These are phyloP conservation scores for Vachellia pachyceras DNA, from an alignment of 306 rosid species.

Conservation along the genomic window DNA sequence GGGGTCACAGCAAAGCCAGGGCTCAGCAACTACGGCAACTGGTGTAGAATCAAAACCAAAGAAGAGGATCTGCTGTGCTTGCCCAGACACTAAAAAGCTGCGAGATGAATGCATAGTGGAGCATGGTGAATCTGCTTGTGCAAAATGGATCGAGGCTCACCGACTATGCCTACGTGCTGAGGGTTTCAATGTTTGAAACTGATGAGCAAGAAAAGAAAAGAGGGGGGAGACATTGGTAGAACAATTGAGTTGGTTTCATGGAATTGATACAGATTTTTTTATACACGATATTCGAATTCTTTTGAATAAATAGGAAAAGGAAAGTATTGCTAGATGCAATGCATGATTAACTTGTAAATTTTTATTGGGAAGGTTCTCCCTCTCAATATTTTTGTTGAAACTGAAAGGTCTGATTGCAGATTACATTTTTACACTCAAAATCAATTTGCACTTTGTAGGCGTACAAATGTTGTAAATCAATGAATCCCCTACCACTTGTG, in stretches of 20 bases:
- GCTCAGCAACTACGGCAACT: too few relatives aligned
- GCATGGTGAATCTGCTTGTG: conserved; percentile 85
- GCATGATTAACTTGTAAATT: conserved; percentile 28
- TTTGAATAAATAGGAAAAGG: conserved; percentile 34
- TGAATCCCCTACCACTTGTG: too few relatives aligned
- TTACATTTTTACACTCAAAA: background rate
- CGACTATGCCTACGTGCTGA: conserved; percentile 80
- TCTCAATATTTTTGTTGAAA: conserved; percentile 20
- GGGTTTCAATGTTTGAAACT: conserved; percentile 76
- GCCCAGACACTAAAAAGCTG: too few relatives aligned
- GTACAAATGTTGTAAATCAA: conserved; percentile 11
- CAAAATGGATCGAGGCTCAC: conserved; percentile 94
- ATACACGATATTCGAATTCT: conserved; percentile 29
- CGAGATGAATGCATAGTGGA: conserved; percentile 91
- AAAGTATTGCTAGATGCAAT: conserved; percentile 40
- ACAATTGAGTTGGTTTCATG: conserved; percentile 4
- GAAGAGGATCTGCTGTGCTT: too few relatives aligned
- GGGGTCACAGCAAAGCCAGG: too few relatives aligned
- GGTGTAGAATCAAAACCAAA: too few relatives aligned
- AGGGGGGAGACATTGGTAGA: background rate
- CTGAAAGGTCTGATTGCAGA: conserved; percentile 15
- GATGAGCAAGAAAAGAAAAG: conserved; percentile 3
- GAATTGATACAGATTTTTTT: conserved; percentile 31
- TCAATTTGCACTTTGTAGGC: background rate
- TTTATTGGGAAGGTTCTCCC: conserved; percentile 23